Base-by-base conservation (phyloP, 2,329 filamentous ascomycete species). In the Fragosphaeria purpurea region DNA sequence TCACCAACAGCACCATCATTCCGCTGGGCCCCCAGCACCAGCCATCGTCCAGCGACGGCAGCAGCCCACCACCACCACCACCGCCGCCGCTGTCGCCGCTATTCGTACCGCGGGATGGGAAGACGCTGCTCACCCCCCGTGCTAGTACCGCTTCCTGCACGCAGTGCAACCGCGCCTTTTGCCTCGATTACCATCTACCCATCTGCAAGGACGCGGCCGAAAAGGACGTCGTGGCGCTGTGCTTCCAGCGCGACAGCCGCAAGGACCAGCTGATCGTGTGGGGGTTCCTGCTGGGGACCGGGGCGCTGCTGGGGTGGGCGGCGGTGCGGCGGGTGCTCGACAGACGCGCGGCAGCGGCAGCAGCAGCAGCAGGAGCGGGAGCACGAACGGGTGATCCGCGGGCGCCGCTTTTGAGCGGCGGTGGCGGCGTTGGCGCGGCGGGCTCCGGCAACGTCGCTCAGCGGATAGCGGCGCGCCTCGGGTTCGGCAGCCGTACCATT, bases 1-100 rank as follows among this genome's bases (percentile, higher is more conserved):
- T 82, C 69, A 79, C 77, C 58, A 83, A 84, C 69, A 81, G 77
- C 71, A 83, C 79, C 57, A 81, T 84, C 60, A 81, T 84, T 61
- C 72, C 76, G 11, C 72, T 83, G 8, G 76, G 72, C n/a, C 72
- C 75, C 4, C 65, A 71, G 52, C 59, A 65, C 48, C 49, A 58
- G 49, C 22, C 22, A 22, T 56, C 59, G 59, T 54, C 63, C 50
- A 53, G 62, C 54, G 56, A 33, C 7, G 47, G 50, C 30, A 35
- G 59, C 50, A 52, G 55, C 52, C 62, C 56, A 55, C 58, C 52
- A 52, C 49, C 7, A 42, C 56, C 7, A 51, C 53, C 3, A 37
- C 51, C 56, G 58, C 50, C 62, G 41, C 53, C 43, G 61, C 56
- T 53, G 57, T 50, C 53, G 55, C 60, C 47, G 56, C 54, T 22